Evolutionary conservation across 345 rosid genomes (phyloP).

Genomic region (Noccaea caerulescens): DNA sequence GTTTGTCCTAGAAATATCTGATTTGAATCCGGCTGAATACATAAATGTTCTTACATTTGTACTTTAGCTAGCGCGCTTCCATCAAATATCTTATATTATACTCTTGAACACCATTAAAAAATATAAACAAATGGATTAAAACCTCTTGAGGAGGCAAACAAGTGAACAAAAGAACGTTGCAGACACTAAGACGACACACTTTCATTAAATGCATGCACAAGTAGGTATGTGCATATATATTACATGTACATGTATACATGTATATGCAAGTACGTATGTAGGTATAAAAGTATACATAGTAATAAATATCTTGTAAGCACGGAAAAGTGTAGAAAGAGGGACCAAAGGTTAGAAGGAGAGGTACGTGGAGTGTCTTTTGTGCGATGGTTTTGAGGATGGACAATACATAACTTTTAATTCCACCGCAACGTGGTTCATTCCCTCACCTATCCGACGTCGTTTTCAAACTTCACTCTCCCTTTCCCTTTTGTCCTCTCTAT

Average conservation of each 20-base stretch:
- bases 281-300: slow-evolving; percentile 24
- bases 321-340: slow-evolving; percentile 27
- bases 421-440: slow-evolving; percentile 46
- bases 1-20: not conserved
- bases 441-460: slow-evolving; percentile 37
- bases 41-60: not conserved
- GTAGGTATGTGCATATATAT: slow-evolving; percentile 24
- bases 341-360: slow-evolving; percentile 36
- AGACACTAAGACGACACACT: not conserved
- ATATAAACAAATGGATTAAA: not conserved
- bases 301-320: slow-evolving; percentile 33
- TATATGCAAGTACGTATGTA: slow-evolving; percentile 30
- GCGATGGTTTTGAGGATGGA: slow-evolving; percentile 28
- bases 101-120: not conserved
- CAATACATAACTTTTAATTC: slow-evolving; percentile 35
- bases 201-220: slow-evolving; percentile 36
- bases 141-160: not conserved
- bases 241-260: slow-evolving; percentile 9
- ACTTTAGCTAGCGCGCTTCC: not conserved
- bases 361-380: slow-evolving; percentile 37
- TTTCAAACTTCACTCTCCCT: slow-evolving; percentile 33
- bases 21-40: not conserved
- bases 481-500: slow-evolving; percentile 41
- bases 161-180: slow-evolving; percentile 11
- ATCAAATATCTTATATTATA: not conserved